phyloP scores from a whole-genome alignment of 768 basidiomycete species.

The Russula sp. region DNA sequence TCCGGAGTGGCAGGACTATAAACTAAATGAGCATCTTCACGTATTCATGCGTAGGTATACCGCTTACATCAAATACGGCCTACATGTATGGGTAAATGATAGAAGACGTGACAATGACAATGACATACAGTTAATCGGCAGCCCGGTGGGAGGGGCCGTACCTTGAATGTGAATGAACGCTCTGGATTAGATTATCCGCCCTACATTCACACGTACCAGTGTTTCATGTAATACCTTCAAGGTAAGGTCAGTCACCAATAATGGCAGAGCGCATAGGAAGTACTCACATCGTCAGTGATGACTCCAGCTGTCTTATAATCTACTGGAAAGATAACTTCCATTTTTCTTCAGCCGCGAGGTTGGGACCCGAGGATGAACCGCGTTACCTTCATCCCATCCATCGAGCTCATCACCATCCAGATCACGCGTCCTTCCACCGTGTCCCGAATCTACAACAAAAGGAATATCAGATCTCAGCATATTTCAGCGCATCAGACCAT shows the following conservation, averaged over 20 bases:
- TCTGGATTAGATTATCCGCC: background rate
- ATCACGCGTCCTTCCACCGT: slow-evolving; percentile 89
- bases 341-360: background rate
- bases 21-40: background rate
- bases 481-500: slow-evolving; percentile 24
- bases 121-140: slow-evolving; percentile 79
- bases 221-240: slow-evolving; percentile 64
- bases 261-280: background rate
- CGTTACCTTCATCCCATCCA: slow-evolving; percentile 71
- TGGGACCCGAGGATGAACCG: background rate
- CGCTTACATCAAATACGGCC: slow-evolving; percentile 31
- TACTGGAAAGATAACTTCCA: slow-evolving; percentile 79
- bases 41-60: background rate
- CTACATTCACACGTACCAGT: slow-evolving; percentile 45
- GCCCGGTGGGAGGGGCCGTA: slow-evolving; percentile 67
- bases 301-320: slow-evolving; percentile 60
- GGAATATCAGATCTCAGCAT: background rate
- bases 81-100: slow-evolving; percentile 10
- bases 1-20: slow-evolving; percentile 84
- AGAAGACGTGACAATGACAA: background rate
- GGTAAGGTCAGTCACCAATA: background rate
- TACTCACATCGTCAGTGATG: slow-evolving; percentile 84
- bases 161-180: slow-evolving; percentile 20
- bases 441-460: slow-evolving; percentile 68
- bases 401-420: slow-evolving; percentile 77